phyloP scores from a whole-genome alignment of 2,329 filamentous ascomycete species.

The Trichoderma simmonsii region DNA sequence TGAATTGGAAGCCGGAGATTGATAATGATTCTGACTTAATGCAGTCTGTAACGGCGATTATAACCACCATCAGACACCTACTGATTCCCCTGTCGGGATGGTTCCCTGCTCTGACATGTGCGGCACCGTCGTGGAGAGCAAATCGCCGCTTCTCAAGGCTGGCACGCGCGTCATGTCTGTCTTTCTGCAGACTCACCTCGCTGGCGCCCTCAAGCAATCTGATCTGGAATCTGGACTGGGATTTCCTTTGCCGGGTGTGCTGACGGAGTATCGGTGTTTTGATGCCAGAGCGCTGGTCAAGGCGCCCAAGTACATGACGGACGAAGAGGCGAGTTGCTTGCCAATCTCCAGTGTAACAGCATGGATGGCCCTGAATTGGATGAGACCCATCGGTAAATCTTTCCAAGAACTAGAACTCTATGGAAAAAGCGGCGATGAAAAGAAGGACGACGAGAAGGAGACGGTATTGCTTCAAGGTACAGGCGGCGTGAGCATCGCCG shows the following conservation, averaged over 20 bases:
- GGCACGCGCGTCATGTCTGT: slow-evolving; percentile 67
- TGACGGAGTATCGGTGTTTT: slow-evolving; percentile 60
- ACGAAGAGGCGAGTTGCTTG: slow-evolving; percentile 58
- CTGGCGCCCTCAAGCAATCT: slow-evolving; percentile 55
- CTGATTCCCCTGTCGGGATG: slow-evolving; percentile 32
- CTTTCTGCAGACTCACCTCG: slow-evolving; percentile 57
- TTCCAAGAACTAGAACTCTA: slow-evolving; percentile 22
- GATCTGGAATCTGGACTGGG: slow-evolving; percentile 59
- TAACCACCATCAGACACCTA: slow-evolving; percentile 51
- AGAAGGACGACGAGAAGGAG: slow-evolving; percentile 30
- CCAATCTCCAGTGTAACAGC: slow-evolving; percentile 62
- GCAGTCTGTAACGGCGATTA: slow-evolving; percentile 64
- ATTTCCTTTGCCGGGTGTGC: slow-evolving; percentile 54
- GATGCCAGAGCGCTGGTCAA: slow-evolving; percentile 52
- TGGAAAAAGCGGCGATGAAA: background rate
- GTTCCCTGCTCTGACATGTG: slow-evolving; percentile 71
- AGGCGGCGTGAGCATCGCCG: slow-evolving; percentile 50
- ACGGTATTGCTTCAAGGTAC: slow-evolving; percentile 54
- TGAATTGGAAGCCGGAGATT: background rate
- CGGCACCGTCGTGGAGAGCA: slow-evolving; percentile 51
- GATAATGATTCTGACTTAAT: background rate
- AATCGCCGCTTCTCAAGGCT: slow-evolving; percentile 39
- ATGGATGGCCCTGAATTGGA: slow-evolving; percentile 63
- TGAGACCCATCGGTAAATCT: slow-evolving; percentile 51
- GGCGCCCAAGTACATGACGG: slow-evolving; percentile 53